These are phyloP conservation scores for Leucosporidium creatinivorum DNA, from an alignment of 768 basidiomycete genomes.

Conservation along the genomic window DNA sequence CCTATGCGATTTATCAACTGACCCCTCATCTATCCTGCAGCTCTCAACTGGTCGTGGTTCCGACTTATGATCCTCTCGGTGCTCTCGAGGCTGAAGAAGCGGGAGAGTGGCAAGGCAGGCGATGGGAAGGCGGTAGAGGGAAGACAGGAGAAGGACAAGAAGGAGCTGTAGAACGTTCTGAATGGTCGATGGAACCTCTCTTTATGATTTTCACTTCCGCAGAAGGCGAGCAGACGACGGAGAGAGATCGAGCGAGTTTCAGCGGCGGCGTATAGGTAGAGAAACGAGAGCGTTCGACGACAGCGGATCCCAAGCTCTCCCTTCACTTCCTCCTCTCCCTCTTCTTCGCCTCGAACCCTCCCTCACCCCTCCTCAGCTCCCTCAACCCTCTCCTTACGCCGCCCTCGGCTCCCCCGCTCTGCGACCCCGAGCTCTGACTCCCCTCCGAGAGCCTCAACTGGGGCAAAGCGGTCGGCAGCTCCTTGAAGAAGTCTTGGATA, in stretches of 20 bases:
- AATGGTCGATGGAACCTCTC: too few relatives aligned
- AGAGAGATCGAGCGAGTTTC: not conserved
- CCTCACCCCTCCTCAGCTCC: not conserved
- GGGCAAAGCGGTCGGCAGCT: not conserved
- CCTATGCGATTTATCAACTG: not conserved
- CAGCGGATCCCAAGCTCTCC: not conserved
- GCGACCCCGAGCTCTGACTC: not conserved
- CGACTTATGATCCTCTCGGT: conserved; percentile 28
- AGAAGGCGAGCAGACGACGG: not conserved
- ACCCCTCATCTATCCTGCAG: not conserved
- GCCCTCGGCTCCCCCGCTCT: not conserved
- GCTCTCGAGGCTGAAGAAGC: not conserved
- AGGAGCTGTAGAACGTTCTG: not conserved
- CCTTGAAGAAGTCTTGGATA: not conserved
- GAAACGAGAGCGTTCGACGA: not conserved
- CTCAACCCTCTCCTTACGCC: not conserved
- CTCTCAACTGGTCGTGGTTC: conserved; percentile 23
- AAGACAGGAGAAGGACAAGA: not conserved
- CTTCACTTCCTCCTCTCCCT: not conserved
- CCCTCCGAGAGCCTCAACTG: not conserved
- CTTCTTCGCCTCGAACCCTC: not conserved
- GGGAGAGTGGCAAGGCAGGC: not conserved
- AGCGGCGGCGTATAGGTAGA: not conserved
- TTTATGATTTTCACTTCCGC: too few relatives aligned
- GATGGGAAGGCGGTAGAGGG: not conserved